phyloP scores from a whole-genome alignment of 495 filamentous ascomycete species.

The Staphylotrichum longicolle region DNA sequence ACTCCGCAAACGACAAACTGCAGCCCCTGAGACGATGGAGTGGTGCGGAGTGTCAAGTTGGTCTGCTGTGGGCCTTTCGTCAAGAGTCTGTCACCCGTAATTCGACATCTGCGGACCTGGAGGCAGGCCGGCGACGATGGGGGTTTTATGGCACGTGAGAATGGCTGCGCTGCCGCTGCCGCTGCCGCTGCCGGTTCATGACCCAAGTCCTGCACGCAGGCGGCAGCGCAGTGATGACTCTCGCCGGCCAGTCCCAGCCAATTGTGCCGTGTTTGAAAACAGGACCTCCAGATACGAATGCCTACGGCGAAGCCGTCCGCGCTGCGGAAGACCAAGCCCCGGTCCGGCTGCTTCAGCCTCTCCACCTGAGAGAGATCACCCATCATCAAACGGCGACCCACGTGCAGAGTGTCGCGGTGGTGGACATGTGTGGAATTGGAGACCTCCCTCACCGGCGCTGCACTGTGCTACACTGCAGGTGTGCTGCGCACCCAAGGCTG shows the following conservation, averaged over 20 bases:
- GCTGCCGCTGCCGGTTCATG: not conserved
- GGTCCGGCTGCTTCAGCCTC: constrained; percentile 14
- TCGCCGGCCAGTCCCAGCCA: not conserved
- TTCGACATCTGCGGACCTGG: not conserved
- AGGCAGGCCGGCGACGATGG: not conserved
- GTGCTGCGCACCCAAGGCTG: not conserved
- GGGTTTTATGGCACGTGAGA: constrained; percentile 8
- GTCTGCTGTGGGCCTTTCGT: not conserved
- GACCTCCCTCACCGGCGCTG: constrained; percentile 6
- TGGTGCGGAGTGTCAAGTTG: constrained; percentile 6
- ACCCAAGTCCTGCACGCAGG: constrained; percentile 1
- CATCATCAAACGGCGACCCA: constrained; percentile 12
- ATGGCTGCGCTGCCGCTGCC: not conserved
- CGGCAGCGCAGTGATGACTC: not conserved
- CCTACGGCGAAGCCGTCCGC: not conserved
- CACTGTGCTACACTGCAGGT: no score
- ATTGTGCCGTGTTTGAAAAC: not conserved
- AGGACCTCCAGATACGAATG: not conserved
- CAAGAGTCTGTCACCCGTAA: constrained; percentile 3
- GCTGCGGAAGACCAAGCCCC: not conserved
- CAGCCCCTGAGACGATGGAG: constrained; percentile 11
- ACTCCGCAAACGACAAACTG: constrained; percentile 14
- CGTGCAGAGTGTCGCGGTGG: constrained; percentile 3
- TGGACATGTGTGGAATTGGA: constrained; percentile 19
- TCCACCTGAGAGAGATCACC: constrained; percentile 3